Conservation (phyloP, 176 grass and related monocot genomes). For the Bromus sterilis region DNA sequence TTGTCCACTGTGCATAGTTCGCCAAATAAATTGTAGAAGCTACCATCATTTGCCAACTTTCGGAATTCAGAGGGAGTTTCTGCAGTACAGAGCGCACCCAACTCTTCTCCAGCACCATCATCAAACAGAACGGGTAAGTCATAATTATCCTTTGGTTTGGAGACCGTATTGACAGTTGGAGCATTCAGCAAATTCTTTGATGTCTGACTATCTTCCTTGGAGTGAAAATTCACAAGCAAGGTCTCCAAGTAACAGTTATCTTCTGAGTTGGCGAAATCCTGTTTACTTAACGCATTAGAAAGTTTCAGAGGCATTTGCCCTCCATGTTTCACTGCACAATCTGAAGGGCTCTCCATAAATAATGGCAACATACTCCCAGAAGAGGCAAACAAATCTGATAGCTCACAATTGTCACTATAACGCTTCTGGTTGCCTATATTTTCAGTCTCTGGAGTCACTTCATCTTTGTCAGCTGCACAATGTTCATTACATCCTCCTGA, state of each 20-base stretch:
- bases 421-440: background rate
- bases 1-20: background rate
- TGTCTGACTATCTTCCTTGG: background rate
- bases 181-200: background rate
- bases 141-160: background rate
- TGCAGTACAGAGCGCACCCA: background rate
- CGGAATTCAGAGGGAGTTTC: background rate
- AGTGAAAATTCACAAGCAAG: background rate
- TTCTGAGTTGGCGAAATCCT: background rate
- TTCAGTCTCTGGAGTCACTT: background rate
- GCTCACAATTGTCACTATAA: background rate
- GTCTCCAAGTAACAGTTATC: background rate
- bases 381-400: conserved; percentile 5
- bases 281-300: conserved; percentile 7
- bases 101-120: background rate
- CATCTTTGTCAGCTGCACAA: background rate
- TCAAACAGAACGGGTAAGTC: background rate
- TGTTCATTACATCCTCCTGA: conserved; percentile 3
- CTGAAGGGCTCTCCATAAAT: background rate
- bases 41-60: background rate
- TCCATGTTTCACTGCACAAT: conserved; percentile 8
- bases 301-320: background rate
- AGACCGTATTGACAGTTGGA: background rate
- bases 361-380: background rate
- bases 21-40: background rate